A percentile compares a stretch with the other conserved stretches of the same genome.
Evolutionary conservation across 345 rosid genomes (phyloP).

Genomic region (Ailanthus altissimus): DNA sequence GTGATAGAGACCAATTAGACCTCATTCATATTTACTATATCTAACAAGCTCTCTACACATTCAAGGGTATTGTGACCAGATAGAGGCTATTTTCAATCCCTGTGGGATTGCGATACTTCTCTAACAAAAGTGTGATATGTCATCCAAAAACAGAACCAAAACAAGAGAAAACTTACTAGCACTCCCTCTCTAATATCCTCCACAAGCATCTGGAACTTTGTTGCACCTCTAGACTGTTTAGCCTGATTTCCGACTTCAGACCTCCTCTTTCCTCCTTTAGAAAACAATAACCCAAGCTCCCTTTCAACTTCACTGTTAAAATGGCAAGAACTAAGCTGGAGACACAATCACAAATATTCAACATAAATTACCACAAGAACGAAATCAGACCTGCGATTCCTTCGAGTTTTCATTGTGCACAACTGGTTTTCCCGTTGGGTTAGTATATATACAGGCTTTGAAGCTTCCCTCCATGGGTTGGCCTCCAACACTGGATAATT

Average conservation of each 20-base stretch:
- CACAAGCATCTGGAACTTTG: conserved; percentile 88
- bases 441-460: conserved; percentile 85
- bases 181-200: conserved; percentile 93
- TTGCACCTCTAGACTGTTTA: conserved; percentile 59
- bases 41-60: neutral
- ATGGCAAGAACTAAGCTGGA: conserved; percentile 12
- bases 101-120: too few relatives aligned
- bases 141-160: neutral
- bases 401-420: conserved; percentile 94
- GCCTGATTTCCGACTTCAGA: conserved; percentile 51
- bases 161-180: conserved; percentile 52
- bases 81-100: too few relatives aligned
- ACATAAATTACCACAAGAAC: conserved; percentile 1
- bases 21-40: neutral
- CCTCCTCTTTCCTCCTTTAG: conserved; percentile 59
- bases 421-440: conserved; percentile 79
- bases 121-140: neutral
- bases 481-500: conserved; percentile 73
- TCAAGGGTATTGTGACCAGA: too few relatives aligned
- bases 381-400: conserved; percentile 66
- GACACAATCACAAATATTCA: conserved; percentile 21
- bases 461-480: conserved; percentile 91
- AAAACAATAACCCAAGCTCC: conserved; percentile 83
- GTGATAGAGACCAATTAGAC: neutral
- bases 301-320: conserved; percentile 81